Conservation (phyloP, 305 asterid genomes). For the Andrographis paniculata region DNA sequence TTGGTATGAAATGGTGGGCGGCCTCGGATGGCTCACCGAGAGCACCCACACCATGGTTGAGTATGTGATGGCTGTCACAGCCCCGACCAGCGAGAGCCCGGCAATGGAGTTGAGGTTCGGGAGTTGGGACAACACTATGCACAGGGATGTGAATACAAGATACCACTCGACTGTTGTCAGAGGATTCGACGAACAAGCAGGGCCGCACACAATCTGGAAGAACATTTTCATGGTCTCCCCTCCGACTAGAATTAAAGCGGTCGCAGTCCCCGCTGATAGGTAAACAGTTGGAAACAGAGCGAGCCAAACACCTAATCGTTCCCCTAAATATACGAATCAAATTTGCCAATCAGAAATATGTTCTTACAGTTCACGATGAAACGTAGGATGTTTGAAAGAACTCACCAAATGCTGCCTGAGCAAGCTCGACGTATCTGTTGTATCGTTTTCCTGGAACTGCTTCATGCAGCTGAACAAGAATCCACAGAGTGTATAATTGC, state of each 20-base stretch:
- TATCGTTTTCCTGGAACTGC: slow-evolving; percentile 98
- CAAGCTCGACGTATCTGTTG: slow-evolving; percentile 97
- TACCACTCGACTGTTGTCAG: slow-evolving; percentile 97
- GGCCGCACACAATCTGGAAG: slow-evolving; percentile 90
- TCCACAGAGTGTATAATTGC: slow-evolving; percentile 92
- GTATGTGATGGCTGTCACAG: slow-evolving; percentile 85
- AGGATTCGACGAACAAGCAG: slow-evolving; percentile 78
- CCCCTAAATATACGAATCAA: slow-evolving; percentile 36
- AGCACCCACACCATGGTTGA: slow-evolving; percentile 94
- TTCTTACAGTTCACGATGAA: too few species aligned
- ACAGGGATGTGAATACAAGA: slow-evolving; percentile 83
- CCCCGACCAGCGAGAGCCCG: slow-evolving; percentile 90
- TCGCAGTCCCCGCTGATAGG: slow-evolving; percentile 93
- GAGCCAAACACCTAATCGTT: slow-evolving; percentile 87
- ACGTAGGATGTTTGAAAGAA: not conserved
- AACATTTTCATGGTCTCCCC: slow-evolving; percentile 98
- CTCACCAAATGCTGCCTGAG: slow-evolving; percentile 96
- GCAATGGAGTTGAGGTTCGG: slow-evolving; percentile 97
- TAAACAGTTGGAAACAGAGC: slow-evolving; percentile 95
- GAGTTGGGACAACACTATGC: slow-evolving; percentile 88
- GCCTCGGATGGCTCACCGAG: slow-evolving; percentile 79
- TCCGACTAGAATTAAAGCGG: slow-evolving; percentile 86
- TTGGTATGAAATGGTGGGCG: slow-evolving; percentile 66
- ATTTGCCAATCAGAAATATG: not conserved
- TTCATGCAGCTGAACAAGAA: slow-evolving; percentile 93